Base-by-base conservation (phyloP, 306 rosid genomes). In the Trifolium repens region DNA sequence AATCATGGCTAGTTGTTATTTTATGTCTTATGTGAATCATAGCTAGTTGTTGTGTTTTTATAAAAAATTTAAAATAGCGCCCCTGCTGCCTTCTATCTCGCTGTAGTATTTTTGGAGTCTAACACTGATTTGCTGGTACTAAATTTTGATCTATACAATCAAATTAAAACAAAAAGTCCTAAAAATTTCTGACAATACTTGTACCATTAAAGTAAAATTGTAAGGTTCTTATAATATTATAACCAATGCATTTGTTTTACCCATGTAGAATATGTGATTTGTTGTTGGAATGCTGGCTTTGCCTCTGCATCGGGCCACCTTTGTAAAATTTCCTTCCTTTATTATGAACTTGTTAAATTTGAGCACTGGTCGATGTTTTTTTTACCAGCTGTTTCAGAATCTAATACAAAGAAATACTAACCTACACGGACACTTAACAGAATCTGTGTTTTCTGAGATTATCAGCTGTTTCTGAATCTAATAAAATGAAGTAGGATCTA, bases 401-500 rank as follows among this genome's bases (percentile, higher is more conserved):
- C 26, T n/a, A 40, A 0, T 65, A 49, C 73, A 26, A 55, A 49
- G 35, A 32, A 49, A 49, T 6, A 1, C 5, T 2, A 49, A 35
- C 17, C 47, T 47, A 43, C 55, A 55, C 14, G 53, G 50, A 27
- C 47, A 15, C 14, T 35, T 34, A 40, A 40, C 42, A 5, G 16
- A 27, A 43, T 14, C 55, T 53, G 34, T 15, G 55, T 49, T n/a
- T 49, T 49, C 9, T 49, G 22, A 49, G 17, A 49, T 14, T 15
- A 49, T 49, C 17, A 49, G 16, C 9, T 49, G 8, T 49, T 49
- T 49, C 19, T 46, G 52, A 52, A 52, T 52, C 58, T 46, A 61
- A 73, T 10, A 4, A 35, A 61, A 67, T 9, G 66, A 72, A 65
- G 59, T 61, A 62, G 68, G 59, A 69, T 46, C 47, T 24, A 15